Evolutionary conservation across 2,329 filamentous ascomycete species (phyloP).

Genomic region (Colletotrichum shisoi): DNA sequence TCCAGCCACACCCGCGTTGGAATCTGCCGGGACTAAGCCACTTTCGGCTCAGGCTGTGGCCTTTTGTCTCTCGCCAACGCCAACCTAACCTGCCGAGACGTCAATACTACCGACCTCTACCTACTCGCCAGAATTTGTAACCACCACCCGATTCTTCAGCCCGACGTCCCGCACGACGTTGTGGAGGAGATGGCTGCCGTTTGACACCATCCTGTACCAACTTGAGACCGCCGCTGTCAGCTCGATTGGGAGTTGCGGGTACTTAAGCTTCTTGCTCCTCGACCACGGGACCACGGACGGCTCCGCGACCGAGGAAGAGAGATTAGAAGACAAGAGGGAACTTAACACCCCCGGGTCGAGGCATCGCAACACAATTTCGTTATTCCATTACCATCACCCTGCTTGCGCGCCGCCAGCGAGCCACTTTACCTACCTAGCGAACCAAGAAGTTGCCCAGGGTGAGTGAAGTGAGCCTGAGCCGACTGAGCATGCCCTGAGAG

Average conservation of each 20-base stretch:
- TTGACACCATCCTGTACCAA: slow-evolving; percentile 36
- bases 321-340: slow-evolving; percentile 9
- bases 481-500: slow-evolving; percentile 6
- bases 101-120: slow-evolving; percentile 13
- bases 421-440: neutral
- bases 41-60: slow-evolving; percentile 31
- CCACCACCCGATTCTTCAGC: slow-evolving; percentile 37
- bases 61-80: slow-evolving; percentile 36
- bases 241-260: slow-evolving; percentile 26
- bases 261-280: slow-evolving; percentile 34
- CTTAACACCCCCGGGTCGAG: slow-evolving; percentile 1
- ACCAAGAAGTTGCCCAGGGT: slow-evolving; percentile 26
- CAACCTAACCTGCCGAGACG: slow-evolving; percentile 32
- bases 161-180: slow-evolving; percentile 39
- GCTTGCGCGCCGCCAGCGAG: slow-evolving; percentile 4
- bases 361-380: slow-evolving; percentile 1
- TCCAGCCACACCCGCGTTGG: slow-evolving; percentile 23
- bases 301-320: slow-evolving; percentile 16
- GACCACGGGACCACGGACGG: slow-evolving; percentile 28
- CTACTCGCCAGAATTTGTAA: slow-evolving; percentile 38
- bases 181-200: slow-evolving; percentile 38
- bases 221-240: slow-evolving; percentile 35
- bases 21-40: slow-evolving; percentile 39
- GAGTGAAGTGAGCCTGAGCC: slow-evolving; percentile 21
- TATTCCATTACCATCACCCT: slow-evolving; percentile 2